phyloP scores from a whole-genome alignment of 768 basidiomycete species.

The Boletus sp. region DNA sequence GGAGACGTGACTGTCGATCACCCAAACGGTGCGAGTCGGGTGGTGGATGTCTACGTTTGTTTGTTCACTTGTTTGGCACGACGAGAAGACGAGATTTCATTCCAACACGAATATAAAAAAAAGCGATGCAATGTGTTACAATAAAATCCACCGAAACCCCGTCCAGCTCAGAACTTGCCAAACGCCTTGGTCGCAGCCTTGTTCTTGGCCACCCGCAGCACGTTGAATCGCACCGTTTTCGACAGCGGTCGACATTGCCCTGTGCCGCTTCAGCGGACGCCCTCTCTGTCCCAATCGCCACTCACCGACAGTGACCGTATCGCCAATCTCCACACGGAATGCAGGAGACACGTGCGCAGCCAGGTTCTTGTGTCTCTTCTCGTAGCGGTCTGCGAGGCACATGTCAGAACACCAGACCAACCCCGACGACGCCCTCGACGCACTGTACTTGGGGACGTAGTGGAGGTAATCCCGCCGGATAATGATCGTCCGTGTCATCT shows the following conservation, averaged over 20 bases:
- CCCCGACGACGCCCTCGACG: slow-evolving; percentile 32
- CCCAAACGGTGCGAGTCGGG: slow-evolving; percentile 26
- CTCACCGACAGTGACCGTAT: slow-evolving; percentile 91
- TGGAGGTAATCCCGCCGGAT: slow-evolving; percentile 94
- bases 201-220: slow-evolving; percentile 90
- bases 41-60: slow-evolving; percentile 26
- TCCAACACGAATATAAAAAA: slow-evolving; percentile 24
- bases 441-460: slow-evolving; percentile 98
- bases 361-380: slow-evolving; percentile 98
- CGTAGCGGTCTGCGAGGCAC: slow-evolving; percentile 79
- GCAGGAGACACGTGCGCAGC: slow-evolving; percentile 96
- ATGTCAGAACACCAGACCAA: slow-evolving; percentile 7
- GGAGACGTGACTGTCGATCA: slow-evolving; percentile 28
- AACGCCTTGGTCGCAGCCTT: slow-evolving; percentile 90
- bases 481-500: slow-evolving; percentile 98
- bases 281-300: slow-evolving; percentile 19
- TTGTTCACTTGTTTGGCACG: slow-evolving; percentile 33
- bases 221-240: slow-evolving; percentile 99
- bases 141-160: not conserved
- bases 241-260: slow-evolving; percentile 99
- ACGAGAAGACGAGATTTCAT: not conserved
- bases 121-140: slow-evolving; percentile 18
- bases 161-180: slow-evolving; percentile 75
- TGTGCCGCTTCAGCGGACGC: slow-evolving; percentile 25
- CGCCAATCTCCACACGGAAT: slow-evolving; percentile 96